These are phyloP conservation scores for Populus simonii DNA, from an alignment of 345 rosid species.

Conservation along the genomic window DNA sequence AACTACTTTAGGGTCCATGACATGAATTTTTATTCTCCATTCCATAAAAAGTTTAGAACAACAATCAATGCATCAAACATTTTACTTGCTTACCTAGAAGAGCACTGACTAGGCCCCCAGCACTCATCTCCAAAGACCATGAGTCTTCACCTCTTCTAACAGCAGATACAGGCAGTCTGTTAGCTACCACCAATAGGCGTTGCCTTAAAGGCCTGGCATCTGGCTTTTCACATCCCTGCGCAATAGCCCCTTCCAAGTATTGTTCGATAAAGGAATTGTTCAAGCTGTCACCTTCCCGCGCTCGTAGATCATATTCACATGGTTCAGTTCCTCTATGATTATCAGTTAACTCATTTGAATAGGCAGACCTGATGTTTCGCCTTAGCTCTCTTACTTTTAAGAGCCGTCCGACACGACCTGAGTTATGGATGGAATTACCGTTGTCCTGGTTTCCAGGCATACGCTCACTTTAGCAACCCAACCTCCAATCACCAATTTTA, in stretches of 20 bases:
- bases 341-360: constrained; percentile 53
- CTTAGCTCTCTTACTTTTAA: constrained; percentile 69
- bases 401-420: constrained; percentile 69
- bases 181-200: constrained; percentile 92
- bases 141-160: constrained; percentile 90
- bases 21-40: neutral
- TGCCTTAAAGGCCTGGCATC: constrained; percentile 77
- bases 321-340: constrained; percentile 28
- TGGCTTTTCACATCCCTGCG: constrained; percentile 54
- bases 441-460: constrained; percentile 96
- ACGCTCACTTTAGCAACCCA: constrained; percentile 49
- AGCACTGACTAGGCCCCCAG: constrained; percentile 93
- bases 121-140: constrained; percentile 97
- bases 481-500: constrained; percentile 27
- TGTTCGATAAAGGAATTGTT: constrained; percentile 54
- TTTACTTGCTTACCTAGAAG: constrained; percentile 60
- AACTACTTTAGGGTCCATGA: neutral
- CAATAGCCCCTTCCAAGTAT: constrained; percentile 57
- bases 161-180: constrained; percentile 95
- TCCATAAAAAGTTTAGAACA: neutral
- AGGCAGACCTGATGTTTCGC: constrained; percentile 46
- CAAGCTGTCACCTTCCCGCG: constrained; percentile 48
- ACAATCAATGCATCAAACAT: neutral
- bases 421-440: constrained; percentile 50
- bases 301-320: constrained; percentile 48